These are phyloP conservation scores for Ogataea nakhonphanomensis DNA, from an alignment of 805 yeast species.

Conservation along the genomic window DNA sequence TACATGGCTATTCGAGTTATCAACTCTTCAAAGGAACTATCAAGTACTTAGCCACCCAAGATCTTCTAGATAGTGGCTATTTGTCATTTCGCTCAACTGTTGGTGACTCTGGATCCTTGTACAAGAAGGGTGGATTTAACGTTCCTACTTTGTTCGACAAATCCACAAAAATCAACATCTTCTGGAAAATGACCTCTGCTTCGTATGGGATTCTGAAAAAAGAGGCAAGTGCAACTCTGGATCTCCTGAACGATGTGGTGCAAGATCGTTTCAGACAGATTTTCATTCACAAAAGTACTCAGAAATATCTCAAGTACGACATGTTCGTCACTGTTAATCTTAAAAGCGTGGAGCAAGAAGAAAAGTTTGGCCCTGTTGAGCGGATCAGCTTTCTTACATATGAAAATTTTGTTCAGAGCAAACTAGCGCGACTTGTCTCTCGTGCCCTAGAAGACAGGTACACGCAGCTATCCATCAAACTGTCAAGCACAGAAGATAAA, in stretches of 20 bases:
- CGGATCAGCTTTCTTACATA: conserved; percentile 68
- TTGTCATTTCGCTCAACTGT: conserved; percentile 59
- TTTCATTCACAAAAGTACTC: conserved; percentile 58
- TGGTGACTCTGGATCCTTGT: conserved; percentile 44
- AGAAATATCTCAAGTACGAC: conserved; percentile 64
- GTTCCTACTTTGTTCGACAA: conserved; percentile 77
- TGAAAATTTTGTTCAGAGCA: conserved; percentile 62
- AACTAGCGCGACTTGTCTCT: conserved; percentile 53
- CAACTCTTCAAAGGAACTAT: conserved; percentile 90
- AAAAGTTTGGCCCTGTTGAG: conserved; percentile 62
- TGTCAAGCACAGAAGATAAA: conserved; percentile 15
- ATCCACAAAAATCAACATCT: conserved; percentile 68
- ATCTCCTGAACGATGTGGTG: conserved; percentile 70
- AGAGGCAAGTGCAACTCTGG: conserved; percentile 67
- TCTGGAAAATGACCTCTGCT: conserved; percentile 75
- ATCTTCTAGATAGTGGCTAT: conserved; percentile 59
- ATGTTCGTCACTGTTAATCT: conserved; percentile 51
- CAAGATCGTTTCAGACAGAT: conserved; percentile 79
- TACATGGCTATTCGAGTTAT: conserved; percentile 88
- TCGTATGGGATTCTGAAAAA: conserved; percentile 60
- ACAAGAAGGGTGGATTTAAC: conserved; percentile 57
- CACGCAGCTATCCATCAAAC: conserved; percentile 34
- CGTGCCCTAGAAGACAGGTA: conserved; percentile 56
- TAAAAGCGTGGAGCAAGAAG: conserved; percentile 35
- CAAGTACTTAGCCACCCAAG: conserved; percentile 77